phyloP scores from a whole-genome alignment of 306 rosid genomes.

The Corylus americana region DNA sequence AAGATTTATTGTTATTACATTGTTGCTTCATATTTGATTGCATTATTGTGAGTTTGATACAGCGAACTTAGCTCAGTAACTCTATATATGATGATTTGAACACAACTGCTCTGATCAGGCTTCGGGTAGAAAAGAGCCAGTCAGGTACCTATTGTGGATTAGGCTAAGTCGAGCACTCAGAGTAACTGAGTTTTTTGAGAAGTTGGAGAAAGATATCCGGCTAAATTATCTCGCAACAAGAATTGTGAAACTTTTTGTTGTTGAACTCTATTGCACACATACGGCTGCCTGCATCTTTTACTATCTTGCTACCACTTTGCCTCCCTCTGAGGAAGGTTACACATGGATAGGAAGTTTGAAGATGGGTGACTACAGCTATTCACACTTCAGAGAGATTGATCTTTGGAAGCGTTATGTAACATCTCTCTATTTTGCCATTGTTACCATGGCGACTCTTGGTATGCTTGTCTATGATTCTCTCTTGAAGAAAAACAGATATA shows the following conservation, averaged over 20 bases:
- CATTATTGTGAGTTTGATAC: background rate
- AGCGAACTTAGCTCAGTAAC: background rate
- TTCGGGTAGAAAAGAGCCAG: slow-evolving; percentile 42
- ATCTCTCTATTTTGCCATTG: slow-evolving; percentile 68
- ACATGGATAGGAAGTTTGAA: slow-evolving; percentile 77
- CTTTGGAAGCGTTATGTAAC: slow-evolving; percentile 68
- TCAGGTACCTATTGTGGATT: slow-evolving; percentile 58
- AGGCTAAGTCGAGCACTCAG: slow-evolving; percentile 53
- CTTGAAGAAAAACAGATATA: too few relatives aligned
- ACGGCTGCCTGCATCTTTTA: slow-evolving; percentile 72
- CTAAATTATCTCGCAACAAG: slow-evolving; percentile 56
- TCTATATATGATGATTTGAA: background rate
- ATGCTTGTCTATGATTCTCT: slow-evolving; percentile 11
- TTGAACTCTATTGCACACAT: slow-evolving; percentile 69
- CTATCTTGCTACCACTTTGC: slow-evolving; percentile 67
- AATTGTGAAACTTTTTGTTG: slow-evolving; percentile 57
- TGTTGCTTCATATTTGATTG: background rate
- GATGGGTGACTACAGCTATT: slow-evolving; percentile 60
- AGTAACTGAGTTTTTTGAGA: slow-evolving; percentile 52
- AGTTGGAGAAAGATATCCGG: slow-evolving; percentile 52
- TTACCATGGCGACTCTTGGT: slow-evolving; percentile 76
- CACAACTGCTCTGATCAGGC: slow-evolving; percentile 33
- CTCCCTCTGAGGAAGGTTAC: slow-evolving; percentile 47
- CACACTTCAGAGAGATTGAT: slow-evolving; percentile 52
- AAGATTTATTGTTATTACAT: background rate